Percentiles rank a stretch among this genome's conserved stretches.
phyloP scores from a whole-genome alignment of 768 basidiomycete species.

The Rhodotorula paludigena region DNA sequence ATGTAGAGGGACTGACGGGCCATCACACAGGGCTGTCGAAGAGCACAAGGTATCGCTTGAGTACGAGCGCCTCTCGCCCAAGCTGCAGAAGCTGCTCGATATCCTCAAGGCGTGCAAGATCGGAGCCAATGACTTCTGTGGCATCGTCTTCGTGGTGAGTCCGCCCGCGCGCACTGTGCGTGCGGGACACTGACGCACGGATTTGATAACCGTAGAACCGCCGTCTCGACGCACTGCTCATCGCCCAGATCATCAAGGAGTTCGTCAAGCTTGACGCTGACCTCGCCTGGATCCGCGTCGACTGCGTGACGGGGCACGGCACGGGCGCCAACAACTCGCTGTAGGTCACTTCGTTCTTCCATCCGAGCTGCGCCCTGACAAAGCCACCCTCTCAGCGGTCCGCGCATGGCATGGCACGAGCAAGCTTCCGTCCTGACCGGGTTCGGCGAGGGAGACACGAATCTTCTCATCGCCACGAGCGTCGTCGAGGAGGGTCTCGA shows the following conservation, averaged over 20 bases:
- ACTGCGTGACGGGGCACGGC: slow-evolving; percentile 24
- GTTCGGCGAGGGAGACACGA: slow-evolving; percentile 7
- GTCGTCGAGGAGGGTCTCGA: slow-evolving; percentile 25
- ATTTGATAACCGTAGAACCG: slow-evolving; percentile 14
- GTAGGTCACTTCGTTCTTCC: neutral
- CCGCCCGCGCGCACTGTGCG: no score
- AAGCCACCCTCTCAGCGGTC: neutral
- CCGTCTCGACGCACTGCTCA: slow-evolving; percentile 6
- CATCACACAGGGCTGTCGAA: neutral
- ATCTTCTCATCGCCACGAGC: slow-evolving; percentile 15
- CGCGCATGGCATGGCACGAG: slow-evolving; percentile 18
- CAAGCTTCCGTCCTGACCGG: slow-evolving; percentile 1
- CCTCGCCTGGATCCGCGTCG: slow-evolving; percentile 11
- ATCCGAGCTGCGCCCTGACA: neutral
- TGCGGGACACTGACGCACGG: no score
- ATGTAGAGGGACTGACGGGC: no score
- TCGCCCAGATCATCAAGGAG: slow-evolving; percentile 6
- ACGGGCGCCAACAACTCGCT: neutral
- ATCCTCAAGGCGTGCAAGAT: neutral
- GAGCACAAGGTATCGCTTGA: neutral
- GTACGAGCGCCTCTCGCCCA: slow-evolving; percentile 4
- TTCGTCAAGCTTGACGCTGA: neutral
- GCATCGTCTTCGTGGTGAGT: slow-evolving; percentile 21
- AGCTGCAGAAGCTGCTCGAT: slow-evolving; percentile 11
- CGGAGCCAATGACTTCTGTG: slow-evolving; percentile 5